Base-by-base conservation (phyloP, 2,329 filamentous ascomycete species). In the Aaosphaeria arxii region DNA sequence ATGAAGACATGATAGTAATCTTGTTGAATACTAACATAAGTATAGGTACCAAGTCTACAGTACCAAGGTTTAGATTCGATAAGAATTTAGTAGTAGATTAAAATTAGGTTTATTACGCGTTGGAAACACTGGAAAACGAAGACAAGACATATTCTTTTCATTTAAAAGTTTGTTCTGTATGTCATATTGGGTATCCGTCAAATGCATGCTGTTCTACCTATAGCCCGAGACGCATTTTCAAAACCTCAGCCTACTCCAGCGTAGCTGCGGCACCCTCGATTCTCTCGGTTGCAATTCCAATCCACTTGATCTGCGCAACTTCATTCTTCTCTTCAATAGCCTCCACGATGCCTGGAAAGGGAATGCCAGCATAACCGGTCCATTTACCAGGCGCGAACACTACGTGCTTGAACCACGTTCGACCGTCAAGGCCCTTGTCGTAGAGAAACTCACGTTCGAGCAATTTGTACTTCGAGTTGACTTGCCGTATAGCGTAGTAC, bases 401-500 rank as follows among this genome's bases (percentile, higher is more conserved):
- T 2, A 96, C 87, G 62, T 96, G 92, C 74, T 96, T 96, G 75
- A 92, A 97, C 91, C 91, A 96, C 28, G 76, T 75, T 50, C 92
- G 77, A 1, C 84, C 83, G 66, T 96, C 91, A 17, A 97, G 72
- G 1, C 92, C 92, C 3, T 80, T 77, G 4, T 82, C 72, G 60
- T 89, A 87, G 53, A 96, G 61, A 70, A 96, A 96, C 44, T 85
- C 77, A 11, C 91, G 79, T 69, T 97, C 92, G 0, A 97, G 73
- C 6, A 77, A 76, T 78, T 96, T 95, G 76, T 95, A 95, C 66
- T 88, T 87, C 31, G 76, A 77, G 69, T 97, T 97, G 40, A 86
- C 80, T 7, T 71, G 76, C 30, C 83, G 79, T 45, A 95, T 82
- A 13, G 81, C 74, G 47, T 80, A 77, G 50, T 80, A 81, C 1